A percentile compares a stretch with the other conserved stretches of the same genome.
These are phyloP conservation scores for Melanogaster broomeanus DNA, from an alignment of 768 basidiomycete genomes.

Conservation along the genomic window DNA sequence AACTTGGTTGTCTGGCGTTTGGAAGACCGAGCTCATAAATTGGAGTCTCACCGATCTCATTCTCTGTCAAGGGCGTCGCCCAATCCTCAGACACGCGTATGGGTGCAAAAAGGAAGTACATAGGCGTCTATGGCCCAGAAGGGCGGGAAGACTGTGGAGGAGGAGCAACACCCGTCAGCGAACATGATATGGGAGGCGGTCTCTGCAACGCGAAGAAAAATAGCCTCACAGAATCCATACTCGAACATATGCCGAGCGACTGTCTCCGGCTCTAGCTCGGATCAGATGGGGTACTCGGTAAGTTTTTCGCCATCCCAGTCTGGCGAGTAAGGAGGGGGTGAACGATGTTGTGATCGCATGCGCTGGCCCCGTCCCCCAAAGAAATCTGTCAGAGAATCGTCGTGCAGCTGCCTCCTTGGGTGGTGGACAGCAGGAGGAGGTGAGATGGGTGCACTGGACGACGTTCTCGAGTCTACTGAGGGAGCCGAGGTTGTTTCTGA, in stretches of 20 bases:
- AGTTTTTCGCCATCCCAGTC: constrained; percentile 38
- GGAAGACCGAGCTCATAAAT: too few species aligned
- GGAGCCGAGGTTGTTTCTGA: constrained; percentile 21
- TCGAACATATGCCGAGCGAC: constrained; percentile 63
- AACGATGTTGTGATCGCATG: constrained; percentile 21
- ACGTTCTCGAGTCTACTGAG: constrained; percentile 10
- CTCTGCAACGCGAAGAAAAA: neutral
- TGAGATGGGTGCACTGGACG: constrained; percentile 19
- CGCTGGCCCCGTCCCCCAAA: constrained; percentile 31
- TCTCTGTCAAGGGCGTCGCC: too few species aligned
- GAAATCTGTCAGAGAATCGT: constrained; percentile 34
- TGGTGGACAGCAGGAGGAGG: constrained; percentile 22
- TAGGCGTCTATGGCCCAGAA: constrained; percentile 62
- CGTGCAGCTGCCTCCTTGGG: constrained; percentile 24
- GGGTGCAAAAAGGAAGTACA: constrained; percentile 57
- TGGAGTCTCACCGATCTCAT: too few species aligned
- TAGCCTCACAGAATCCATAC: constrained; percentile 65
- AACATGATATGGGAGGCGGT: neutral
- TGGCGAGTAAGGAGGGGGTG: constrained; percentile 47
- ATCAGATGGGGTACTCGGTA: constrained; percentile 20
- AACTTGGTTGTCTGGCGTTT: too few species aligned
- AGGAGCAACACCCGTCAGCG: neutral
- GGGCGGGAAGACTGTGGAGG: constrained; percentile 53
- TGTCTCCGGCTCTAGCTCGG: constrained; percentile 49
- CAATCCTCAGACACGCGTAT: constrained; percentile 51